Evolutionary conservation across 495 filamentous ascomycete species (phyloP), one percentile per base, ranked within the genome.

Genomic region (Sphaerosporella brunnea): DNA sequence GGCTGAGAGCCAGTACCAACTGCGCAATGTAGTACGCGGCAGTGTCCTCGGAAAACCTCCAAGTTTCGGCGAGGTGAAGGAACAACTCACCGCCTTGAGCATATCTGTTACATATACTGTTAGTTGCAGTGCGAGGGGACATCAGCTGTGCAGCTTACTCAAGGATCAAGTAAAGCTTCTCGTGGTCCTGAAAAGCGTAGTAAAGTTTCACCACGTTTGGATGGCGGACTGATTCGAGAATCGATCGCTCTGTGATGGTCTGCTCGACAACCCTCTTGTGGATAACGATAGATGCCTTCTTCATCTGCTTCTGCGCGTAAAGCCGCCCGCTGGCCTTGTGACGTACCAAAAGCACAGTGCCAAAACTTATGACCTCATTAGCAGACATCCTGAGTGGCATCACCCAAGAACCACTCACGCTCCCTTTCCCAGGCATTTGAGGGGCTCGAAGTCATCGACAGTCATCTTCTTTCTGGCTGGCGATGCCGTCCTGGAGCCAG

Each of bases 1-100:
- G 85, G 32, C 84, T 84, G 19, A 97, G 71, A 1, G 92, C 92
- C 2, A 97, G 77, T 2, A 93, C 78, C 75, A 96, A 85, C 68
- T 95, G 84, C 0, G 87, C 90, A 81, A 96, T 90, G 73, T 97
- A 97, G 63, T 96, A 97, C 10, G 86, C 82, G 0, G 84, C 82
- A 2, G 77, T 78, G 26, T 82, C 71, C 64, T 95, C 86, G 9
- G 78, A 66, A 54, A 97, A 94, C 82, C 93, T 93, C 55, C 78
- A 79, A 62, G 94, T 84, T 53, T 82, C 79, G 30, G 75, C 82
- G 9, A 97, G 73, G 53, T 95, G 86, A 13, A 76, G 77, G 63
- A 97, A 97, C 11, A 97, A 69, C 62, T 97, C 90, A 26, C 90
- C 90, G 34, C 90, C 90, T 62, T 93, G 79, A n/a, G 90, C 90